Conservation (phyloP, 164 flowering plant species). For the Umbellularia californica region DNA sequence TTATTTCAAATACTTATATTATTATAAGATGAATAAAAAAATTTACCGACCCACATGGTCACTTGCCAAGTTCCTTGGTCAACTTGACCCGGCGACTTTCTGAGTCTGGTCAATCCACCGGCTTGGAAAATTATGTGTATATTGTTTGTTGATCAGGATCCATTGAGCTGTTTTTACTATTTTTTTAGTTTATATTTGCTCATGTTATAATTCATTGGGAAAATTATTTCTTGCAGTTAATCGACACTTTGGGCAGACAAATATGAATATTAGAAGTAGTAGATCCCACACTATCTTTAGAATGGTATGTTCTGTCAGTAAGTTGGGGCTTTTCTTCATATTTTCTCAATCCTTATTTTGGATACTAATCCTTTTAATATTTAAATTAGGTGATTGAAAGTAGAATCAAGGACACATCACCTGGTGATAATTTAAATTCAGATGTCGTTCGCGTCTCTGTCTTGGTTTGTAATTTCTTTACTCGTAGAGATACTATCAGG, state of each 20-base stretch:
- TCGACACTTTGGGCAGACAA: conserved; percentile 97
- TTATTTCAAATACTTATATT: background rate
- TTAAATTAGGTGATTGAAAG: conserved; percentile 84
- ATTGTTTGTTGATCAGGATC: conserved; percentile 1
- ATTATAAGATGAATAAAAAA: too few species aligned
- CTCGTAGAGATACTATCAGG: background rate
- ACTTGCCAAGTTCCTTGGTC: too few species aligned
- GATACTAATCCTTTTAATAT: background rate
- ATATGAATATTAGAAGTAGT: conserved; percentile 93
- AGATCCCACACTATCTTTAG: conserved; percentile 96
- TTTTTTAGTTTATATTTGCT: background rate
- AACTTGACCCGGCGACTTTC: too few species aligned
- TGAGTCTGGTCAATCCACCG: too few species aligned
- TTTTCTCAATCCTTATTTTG: background rate
- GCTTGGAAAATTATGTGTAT: too few species aligned
- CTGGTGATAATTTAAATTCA: conserved; percentile 34
- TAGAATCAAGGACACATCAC: conserved; percentile 50
- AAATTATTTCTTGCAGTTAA: conserved; percentile 48
- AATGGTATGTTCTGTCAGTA: conserved; percentile 53
- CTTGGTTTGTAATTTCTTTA: conserved; percentile 56
- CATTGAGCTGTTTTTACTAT: background rate
- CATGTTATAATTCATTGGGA: background rate
- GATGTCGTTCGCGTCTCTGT: conserved; percentile 95
- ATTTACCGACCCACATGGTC: too few species aligned
- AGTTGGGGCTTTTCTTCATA: background rate